Conservation (phyloP, 371 early-diverging fungal genomes). For the Lichtheimia corymbifera region DNA sequence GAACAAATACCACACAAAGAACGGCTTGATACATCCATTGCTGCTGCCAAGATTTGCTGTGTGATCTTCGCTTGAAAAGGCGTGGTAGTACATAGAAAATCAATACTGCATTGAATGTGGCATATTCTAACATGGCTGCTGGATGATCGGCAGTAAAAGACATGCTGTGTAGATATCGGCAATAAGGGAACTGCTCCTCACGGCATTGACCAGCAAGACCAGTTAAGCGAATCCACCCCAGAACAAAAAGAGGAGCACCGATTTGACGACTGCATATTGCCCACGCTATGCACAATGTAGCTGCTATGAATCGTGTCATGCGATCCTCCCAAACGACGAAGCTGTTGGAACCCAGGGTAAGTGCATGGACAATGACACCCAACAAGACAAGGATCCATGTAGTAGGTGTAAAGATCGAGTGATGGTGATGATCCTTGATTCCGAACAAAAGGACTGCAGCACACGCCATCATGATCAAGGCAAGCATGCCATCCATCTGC, state of each 20-base stretch:
- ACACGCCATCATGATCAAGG: not conserved
- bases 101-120: not conserved
- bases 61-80: not conserved
- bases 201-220: conserved; percentile 80
- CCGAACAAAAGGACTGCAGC: not conserved
- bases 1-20: not conserved
- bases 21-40: not conserved
- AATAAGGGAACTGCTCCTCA: conserved; percentile 82
- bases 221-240: conserved; percentile 61
- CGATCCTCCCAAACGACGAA: conserved; percentile 88
- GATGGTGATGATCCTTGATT: not conserved
- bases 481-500: conserved; percentile 22
- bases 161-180: conserved; percentile 44
- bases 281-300: conserved; percentile 33
- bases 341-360: conserved; percentile 83
- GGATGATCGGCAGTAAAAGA: conserved; percentile 15
- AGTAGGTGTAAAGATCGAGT: not conserved
- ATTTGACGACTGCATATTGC: not conserved
- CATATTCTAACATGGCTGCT: not conserved
- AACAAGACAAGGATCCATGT: conserved; percentile 2
- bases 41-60: not conserved
- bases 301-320: conserved; percentile 54
- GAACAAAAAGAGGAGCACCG: conserved; percentile 27
- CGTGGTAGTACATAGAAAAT: not conserved
- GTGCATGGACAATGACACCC: conserved; percentile 47